These are phyloP conservation scores for Serendipita sp. DNA, from an alignment of 768 basidiomycete species.

Conservation along the genomic window DNA sequence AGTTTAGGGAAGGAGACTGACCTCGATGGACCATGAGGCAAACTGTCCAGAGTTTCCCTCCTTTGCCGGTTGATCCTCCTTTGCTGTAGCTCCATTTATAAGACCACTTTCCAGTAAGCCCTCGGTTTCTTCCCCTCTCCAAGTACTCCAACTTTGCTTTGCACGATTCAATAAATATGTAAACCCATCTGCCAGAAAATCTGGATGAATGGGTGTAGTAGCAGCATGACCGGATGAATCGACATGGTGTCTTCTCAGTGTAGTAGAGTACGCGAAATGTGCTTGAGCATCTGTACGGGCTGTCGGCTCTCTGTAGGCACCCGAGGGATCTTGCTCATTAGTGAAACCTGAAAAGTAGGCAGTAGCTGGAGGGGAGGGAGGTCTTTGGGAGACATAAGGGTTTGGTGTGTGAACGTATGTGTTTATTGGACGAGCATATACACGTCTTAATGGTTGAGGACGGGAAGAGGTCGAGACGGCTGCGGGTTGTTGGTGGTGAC, in stretches of 20 bases:
- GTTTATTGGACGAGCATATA: background rate
- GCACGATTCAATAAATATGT: background rate
- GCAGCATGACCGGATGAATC: conserved; percentile 21
- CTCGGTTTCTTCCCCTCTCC: background rate
- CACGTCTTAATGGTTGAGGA: background rate
- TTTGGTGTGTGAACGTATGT: background rate
- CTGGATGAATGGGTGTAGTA: background rate
- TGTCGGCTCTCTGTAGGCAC: conserved; percentile 30
- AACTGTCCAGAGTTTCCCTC: conserved; percentile 53
- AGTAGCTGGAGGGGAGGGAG: conserved; percentile 56
- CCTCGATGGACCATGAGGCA: conserved; percentile 50
- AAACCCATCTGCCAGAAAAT: conserved; percentile 1
- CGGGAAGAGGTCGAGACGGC: background rate
- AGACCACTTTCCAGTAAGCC: conserved; percentile 21
- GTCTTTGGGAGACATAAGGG: background rate
- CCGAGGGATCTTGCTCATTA: conserved; percentile 18
- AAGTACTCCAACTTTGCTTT: background rate
- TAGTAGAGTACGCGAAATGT: conserved; percentile 76
- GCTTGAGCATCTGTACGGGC: conserved; percentile 44
- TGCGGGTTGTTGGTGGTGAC: background rate
- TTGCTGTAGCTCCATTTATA: conserved; percentile 20
- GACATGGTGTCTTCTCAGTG: conserved; percentile 47
- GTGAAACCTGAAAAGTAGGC: conserved; percentile 56
- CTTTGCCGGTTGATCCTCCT: conserved; percentile 23
- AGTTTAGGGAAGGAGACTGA: conserved; percentile 25